These are phyloP conservation scores for Diaporthe ilicicola DNA, from an alignment of 2,329 filamentous ascomycete species.

Conservation along the genomic window DNA sequence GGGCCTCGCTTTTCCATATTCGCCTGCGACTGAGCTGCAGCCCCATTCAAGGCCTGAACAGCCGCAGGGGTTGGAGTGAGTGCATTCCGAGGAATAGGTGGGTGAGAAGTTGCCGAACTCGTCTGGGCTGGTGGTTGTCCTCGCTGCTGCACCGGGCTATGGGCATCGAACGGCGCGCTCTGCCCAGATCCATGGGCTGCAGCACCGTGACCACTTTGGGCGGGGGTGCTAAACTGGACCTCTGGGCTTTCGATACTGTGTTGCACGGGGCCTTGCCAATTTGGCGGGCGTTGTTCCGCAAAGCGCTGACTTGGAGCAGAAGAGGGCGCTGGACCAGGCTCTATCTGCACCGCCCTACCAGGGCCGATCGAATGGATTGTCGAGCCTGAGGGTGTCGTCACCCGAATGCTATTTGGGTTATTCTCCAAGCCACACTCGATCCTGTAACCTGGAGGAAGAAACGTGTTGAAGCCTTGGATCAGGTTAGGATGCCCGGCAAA, in stretches of 20 bases:
- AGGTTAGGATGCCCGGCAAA: conserved; percentile 95
- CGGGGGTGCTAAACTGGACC: conserved; percentile 66
- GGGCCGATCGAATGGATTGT: conserved; percentile 85
- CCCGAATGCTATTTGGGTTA: conserved; percentile 93
- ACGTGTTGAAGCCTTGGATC: conserved; percentile 98
- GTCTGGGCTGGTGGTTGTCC: conserved; percentile 44
- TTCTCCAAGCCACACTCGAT: conserved; percentile 96
- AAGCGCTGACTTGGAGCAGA: conserved; percentile 51
- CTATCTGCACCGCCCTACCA: conserved; percentile 56
- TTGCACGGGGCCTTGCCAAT: conserved; percentile 65
- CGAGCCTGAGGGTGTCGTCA: conserved; percentile 97
- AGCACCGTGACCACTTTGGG: conserved; percentile 57
- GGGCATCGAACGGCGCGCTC: conserved; percentile 43
- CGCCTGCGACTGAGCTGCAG: conserved; percentile 60
- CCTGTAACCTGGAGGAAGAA: conserved; percentile 91
- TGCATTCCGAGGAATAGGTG: conserved; percentile 59
- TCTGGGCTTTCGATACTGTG: conserved; percentile 71
- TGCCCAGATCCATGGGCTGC: conserved; percentile 52
- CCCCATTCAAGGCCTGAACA: conserved; percentile 69
- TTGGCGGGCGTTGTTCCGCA: conserved; percentile 53
- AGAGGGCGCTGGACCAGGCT: conserved; percentile 48
- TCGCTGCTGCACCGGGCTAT: conserved; percentile 41
- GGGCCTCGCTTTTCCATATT: conserved; percentile 86
- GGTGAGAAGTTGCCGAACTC: conserved; percentile 49
- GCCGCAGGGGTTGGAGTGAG: conserved; percentile 67